phyloP scores from a whole-genome alignment of 2,329 filamentous ascomycete genomes.

The Hypomyces perniciosus region DNA sequence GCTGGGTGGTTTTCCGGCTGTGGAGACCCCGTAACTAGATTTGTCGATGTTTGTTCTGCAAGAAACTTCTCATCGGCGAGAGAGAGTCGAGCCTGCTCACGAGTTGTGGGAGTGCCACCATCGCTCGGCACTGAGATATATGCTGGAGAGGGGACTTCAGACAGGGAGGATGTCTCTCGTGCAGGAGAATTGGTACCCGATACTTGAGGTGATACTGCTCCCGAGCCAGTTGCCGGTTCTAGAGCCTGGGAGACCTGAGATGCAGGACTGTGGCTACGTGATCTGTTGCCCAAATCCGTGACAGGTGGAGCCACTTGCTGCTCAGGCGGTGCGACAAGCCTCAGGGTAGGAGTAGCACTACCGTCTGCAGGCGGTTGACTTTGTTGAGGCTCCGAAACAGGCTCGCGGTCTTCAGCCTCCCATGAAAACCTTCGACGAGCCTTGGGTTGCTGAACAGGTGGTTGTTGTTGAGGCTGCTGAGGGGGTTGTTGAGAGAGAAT shows the following conservation, averaged over 20 bases:
- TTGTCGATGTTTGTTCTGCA: conserved; percentile 26
- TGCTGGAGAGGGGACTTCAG: conserved; percentile 39
- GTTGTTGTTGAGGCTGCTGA: neutral
- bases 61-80: conserved; percentile 41
- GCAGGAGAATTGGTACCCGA: conserved; percentile 19
- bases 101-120: conserved; percentile 18
- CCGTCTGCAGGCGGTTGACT: neutral
- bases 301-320: conserved; percentile 7
- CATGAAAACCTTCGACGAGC: conserved; percentile 32
- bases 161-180: conserved; percentile 17
- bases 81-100: conserved; percentile 29
- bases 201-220: conserved; percentile 18
- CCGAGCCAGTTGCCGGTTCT: conserved; percentile 10
- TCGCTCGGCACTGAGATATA: conserved; percentile 31
- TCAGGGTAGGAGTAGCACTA: conserved; percentile 1
- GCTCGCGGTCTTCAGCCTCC: conserved; percentile 23
- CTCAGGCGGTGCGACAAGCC: conserved; percentile 4
- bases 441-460: conserved; percentile 4
- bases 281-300: conserved; percentile 14
- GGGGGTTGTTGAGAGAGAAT: neutral
- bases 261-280: conserved; percentile 12
- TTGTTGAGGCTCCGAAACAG: neutral
- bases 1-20: conserved; percentile 36
- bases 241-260: conserved; percentile 7
- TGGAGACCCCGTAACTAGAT: conserved; percentile 29